Conservation (phyloP, 2,329 filamentous ascomycete genomes). For the Cytospora chrysosperma region DNA sequence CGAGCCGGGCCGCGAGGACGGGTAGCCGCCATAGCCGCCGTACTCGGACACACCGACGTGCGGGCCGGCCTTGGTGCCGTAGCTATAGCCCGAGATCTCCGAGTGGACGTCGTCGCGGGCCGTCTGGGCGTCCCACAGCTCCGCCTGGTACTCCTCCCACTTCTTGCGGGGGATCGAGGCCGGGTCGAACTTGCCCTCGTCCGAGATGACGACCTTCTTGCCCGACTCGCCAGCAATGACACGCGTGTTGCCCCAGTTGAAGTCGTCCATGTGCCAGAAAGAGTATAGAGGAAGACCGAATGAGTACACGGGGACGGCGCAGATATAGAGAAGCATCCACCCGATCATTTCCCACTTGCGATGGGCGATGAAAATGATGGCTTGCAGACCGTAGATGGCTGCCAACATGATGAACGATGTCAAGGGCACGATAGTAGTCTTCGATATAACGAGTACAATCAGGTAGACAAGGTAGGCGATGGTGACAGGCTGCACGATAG, state of each 20-base stretch:
- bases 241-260: conserved; percentile 98
- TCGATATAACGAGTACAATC: conserved; percentile 67
- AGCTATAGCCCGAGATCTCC: conserved; percentile 90
- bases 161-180: conserved; percentile 91
- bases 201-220: conserved; percentile 86
- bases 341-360: conserved; percentile 99
- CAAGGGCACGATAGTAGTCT: conserved; percentile 67
- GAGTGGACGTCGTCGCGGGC: conserved; percentile 78
- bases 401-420: conserved; percentile 88
- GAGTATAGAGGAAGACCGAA: conserved; percentile 88
- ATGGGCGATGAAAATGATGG: conserved; percentile 92
- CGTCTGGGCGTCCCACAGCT: conserved; percentile 93
- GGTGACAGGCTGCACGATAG: conserved; percentile 87
- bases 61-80: conserved; percentile 72
- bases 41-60: conserved; percentile 65
- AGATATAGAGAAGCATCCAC: conserved; percentile 96
- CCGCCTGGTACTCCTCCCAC: conserved; percentile 98
- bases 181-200: conserved; percentile 98
- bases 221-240: conserved; percentile 93
- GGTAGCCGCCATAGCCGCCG: conserved; percentile 58
- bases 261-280: conserved; percentile 99
- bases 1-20: conserved; percentile 57
- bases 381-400: conserved; percentile 96
- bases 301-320: conserved; percentile 88
- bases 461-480: conserved; percentile 88